Base-by-base conservation (phyloP, 108 stramenopile genomes). In the Cyclotella kingstonii region DNA sequence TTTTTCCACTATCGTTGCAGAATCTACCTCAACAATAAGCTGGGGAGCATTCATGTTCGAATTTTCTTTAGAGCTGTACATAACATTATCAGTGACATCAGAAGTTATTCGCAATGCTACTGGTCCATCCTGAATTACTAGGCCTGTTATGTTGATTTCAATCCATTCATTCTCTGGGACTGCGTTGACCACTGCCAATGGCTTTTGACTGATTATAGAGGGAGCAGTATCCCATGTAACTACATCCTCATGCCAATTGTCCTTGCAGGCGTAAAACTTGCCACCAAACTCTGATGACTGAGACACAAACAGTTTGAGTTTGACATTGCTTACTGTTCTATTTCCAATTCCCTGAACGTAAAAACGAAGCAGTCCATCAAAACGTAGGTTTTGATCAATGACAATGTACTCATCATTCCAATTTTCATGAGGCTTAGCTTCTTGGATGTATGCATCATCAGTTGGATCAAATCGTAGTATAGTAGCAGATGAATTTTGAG, bases 51-150 rank as follows among this genome's bases (percentile, higher is more conserved):
- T 71, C 33, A 52, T 43, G 44, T 63, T 63, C 0, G 61, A n/a
- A 43, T 71, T 71, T 19, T 71, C 70, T 48, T 71, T 71, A 8
- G 70, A 71, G 54, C 62, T 63, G 49, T 63, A 71, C 54, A 71
- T 71, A 19, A 57, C 62, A 56, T 71, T 71, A 43, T 71, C 70
- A 23, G 53, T 27, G n/a, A 54, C 55, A 21, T 56, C 70, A n/a
- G 61, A 63, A 17, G 51, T 53, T 11, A 71, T 57, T 39, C 70
- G 35, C 1, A 71, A 17, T 0, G 70, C 33, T 12, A 71, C 70
- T 0, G 70, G 70, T n/a, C 70, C 70, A 42, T 71, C 62, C 23
- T 49, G 6, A 15, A 36, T 49, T 0, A 71, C 62, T 2, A 71
- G 62, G 15, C 54, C 61, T 2, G 61, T 63, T 4, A 71, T 29